These are phyloP conservation scores for Stagonosporopsis cucurbitacearum DNA, from an alignment of 2,329 filamentous ascomycete species.

Conservation along the genomic window DNA sequence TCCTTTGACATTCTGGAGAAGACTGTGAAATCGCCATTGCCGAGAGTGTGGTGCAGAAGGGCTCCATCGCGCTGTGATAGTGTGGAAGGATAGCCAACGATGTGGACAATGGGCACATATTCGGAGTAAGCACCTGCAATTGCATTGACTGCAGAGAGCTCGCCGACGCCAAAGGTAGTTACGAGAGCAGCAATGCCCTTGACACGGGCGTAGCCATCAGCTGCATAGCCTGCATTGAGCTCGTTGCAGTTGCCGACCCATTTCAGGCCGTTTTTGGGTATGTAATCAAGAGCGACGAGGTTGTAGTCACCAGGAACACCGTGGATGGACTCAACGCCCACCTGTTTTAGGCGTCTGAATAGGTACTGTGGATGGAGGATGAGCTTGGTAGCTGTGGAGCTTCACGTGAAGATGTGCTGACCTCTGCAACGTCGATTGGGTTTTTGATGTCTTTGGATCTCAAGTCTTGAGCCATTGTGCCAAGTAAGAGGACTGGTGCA, in stretches of 20 bases:
- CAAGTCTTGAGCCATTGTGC: constrained; percentile 49
- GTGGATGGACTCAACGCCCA: constrained; percentile 54
- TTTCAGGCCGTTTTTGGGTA: constrained; percentile 59
- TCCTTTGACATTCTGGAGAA: constrained; percentile 79
- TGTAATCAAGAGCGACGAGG: constrained; percentile 62
- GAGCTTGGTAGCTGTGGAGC: constrained; percentile 5
- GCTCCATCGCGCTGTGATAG: constrained; percentile 50
- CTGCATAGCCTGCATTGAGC: constrained; percentile 61
- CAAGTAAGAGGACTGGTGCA: constrained; percentile 4
- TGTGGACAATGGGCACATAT: constrained; percentile 56
- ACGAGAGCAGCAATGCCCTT: constrained; percentile 56
- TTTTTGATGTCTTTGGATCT: constrained; percentile 52
- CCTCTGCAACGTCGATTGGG: constrained; percentile 65
- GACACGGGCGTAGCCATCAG: constrained; percentile 56
- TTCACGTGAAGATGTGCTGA: constrained; percentile 19
- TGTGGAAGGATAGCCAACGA: constrained; percentile 55
- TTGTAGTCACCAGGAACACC: constrained; percentile 57
- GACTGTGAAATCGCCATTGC: constrained; percentile 75
- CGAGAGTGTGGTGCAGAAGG: constrained; percentile 56
- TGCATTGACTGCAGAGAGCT: constrained; percentile 56
- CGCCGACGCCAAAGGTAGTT: constrained; percentile 58
- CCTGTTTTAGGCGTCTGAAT: constrained; percentile 51
- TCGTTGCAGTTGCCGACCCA: constrained; percentile 70
- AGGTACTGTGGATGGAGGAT: constrained; percentile 39
- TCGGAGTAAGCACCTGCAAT: constrained; percentile 57